Percentiles rank a stretch among this genome's conserved stretches.
Evolutionary conservation across 2,329 filamentous ascomycete genomes (phyloP).

Genomic region (Aureobasidium pullulans): DNA sequence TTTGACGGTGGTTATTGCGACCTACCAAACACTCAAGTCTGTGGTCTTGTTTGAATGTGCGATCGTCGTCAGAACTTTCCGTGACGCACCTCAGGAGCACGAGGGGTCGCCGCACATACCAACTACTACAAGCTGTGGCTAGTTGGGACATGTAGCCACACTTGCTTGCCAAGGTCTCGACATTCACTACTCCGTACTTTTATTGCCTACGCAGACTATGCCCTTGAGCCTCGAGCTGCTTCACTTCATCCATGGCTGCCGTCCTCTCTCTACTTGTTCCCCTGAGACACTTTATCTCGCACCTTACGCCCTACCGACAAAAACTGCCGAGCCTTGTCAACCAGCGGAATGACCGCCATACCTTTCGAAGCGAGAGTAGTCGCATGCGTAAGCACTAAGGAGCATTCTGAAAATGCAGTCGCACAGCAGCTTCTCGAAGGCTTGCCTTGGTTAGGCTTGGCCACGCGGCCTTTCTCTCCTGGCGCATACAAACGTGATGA

Average conservation of each 20-base stretch:
- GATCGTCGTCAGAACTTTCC: conserved; percentile 3
- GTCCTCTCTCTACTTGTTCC: too few species aligned
- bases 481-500: conserved; percentile 1
- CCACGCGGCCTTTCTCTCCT: conserved; percentile 5
- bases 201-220: background rate
- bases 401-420: background rate
- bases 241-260: too few species aligned
- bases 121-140: background rate
- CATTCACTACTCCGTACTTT: background rate
- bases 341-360: too few species aligned
- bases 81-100: background rate
- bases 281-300: background rate
- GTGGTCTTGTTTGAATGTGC: background rate
- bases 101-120: conserved; percentile 2
- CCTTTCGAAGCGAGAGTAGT: background rate
- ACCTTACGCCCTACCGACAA: background rate
- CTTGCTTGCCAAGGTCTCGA: background rate
- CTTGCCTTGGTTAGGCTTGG: background rate
- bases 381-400: background rate
- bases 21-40: background rate
- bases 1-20: conserved; percentile 7
- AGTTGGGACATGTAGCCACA: background rate
- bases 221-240: background rate
- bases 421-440: background rate
- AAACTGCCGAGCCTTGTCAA: background rate